phyloP scores from a whole-genome alignment of 345 rosid species.

The Ceriops zippeliana region DNA sequence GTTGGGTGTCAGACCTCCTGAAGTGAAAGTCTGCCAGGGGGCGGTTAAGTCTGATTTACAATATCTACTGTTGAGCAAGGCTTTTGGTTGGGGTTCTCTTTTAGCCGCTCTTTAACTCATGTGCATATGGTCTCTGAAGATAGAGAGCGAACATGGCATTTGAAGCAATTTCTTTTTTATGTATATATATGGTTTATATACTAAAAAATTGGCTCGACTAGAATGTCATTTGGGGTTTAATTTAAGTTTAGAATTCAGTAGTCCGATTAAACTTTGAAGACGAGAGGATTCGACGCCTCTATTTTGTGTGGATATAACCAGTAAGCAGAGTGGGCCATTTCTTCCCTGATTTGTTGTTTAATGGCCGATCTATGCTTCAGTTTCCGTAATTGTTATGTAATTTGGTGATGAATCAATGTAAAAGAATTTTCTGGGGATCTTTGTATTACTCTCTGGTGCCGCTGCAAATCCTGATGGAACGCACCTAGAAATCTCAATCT shows the following conservation, averaged over 20 bases:
- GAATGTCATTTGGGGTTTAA: too few species aligned
- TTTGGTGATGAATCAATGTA: slow-evolving; percentile 5
- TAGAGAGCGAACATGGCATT: neutral
- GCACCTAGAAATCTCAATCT: too few species aligned
- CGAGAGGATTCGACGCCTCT: too few species aligned
- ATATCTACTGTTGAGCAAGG: neutral
- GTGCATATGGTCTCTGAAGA: neutral
- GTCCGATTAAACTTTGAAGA: too few species aligned
- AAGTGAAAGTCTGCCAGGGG: slow-evolving; percentile 19
- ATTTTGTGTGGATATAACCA: slow-evolving; percentile 6
- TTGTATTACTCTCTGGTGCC: neutral
- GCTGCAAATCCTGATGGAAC: neutral
- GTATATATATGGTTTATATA: neutral
- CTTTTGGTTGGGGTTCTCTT: neutral
- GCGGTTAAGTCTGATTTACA: neutral
- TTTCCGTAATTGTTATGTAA: neutral
- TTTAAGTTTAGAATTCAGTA: too few species aligned
- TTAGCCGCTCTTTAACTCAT: neutral
- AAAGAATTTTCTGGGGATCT: neutral
- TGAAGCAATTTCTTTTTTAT: neutral
- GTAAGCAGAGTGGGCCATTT: slow-evolving; percentile 1
- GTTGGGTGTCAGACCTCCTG: slow-evolving; percentile 79
- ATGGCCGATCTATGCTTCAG: slow-evolving; percentile 3
- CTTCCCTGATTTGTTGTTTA: neutral
- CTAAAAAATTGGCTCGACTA: too few species aligned